Evolutionary conservation across 2,329 filamentous ascomycete species (phyloP).

Genomic region (Colletotrichum chrysophilum): DNA sequence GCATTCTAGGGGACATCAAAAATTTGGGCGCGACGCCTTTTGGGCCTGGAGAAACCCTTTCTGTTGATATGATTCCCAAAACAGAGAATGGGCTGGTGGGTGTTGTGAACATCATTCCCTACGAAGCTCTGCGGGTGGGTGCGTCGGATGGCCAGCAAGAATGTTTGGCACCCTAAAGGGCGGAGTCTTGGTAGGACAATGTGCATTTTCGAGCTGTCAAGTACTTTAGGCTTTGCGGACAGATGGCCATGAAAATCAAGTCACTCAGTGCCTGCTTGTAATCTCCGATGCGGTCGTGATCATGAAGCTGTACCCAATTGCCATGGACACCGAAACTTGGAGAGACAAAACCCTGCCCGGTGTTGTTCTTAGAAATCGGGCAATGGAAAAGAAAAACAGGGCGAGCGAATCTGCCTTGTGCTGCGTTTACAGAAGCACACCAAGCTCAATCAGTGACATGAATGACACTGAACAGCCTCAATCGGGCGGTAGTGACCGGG

Average conservation of each 20-base stretch:
- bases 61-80: background rate
- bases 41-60: background rate
- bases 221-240: background rate
- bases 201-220: background rate
- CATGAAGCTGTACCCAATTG: background rate
- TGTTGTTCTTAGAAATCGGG: background rate
- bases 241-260: background rate
- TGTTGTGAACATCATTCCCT: background rate
- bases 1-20: background rate
- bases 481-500: background rate
- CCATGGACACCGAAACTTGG: background rate
- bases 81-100: constrained; percentile 13
- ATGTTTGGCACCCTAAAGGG: background rate
- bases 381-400: background rate
- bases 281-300: background rate
- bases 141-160: background rate
- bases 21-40: background rate
- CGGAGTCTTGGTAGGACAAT: background rate
- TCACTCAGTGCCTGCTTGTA: background rate
- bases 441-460: background rate
- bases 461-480: background rate
- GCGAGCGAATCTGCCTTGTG: constrained; percentile 7
- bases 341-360: background rate
- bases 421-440: background rate
- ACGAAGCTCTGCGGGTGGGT: background rate